phyloP scores from a whole-genome alignment of 495 filamentous ascomycete genomes.

The Hyaloscypha bicolor region DNA sequence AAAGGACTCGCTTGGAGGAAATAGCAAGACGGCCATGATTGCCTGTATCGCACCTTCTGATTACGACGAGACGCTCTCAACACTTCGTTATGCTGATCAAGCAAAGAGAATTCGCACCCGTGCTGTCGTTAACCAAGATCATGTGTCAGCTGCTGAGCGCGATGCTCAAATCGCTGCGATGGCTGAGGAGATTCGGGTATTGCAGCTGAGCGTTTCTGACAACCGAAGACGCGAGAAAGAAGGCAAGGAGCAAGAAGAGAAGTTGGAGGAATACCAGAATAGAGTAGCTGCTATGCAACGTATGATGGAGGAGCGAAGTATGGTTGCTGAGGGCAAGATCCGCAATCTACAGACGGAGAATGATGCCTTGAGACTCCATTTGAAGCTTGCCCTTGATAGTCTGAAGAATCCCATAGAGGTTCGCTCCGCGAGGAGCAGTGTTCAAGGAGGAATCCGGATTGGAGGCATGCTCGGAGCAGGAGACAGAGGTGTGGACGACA shows the following conservation, averaged over 20 bases:
- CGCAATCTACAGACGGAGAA: slow-evolving; percentile 83
- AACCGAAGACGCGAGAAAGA: slow-evolving; percentile 51
- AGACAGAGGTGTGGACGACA: slow-evolving; percentile 31
- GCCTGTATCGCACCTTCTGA: slow-evolving; percentile 94
- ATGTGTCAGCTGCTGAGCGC: slow-evolving; percentile 80
- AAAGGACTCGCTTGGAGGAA: slow-evolving; percentile 93
- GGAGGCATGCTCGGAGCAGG: slow-evolving; percentile 17
- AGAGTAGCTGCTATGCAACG: slow-evolving; percentile 84
- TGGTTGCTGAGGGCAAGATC: slow-evolving; percentile 91
- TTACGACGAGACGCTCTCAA: slow-evolving; percentile 96
- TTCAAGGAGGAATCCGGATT: slow-evolving; percentile 34
- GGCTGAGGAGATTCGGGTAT: slow-evolving; percentile 83
- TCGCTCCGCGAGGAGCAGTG: slow-evolving; percentile 29
- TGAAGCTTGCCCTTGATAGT: slow-evolving; percentile 83
- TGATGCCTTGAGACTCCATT: slow-evolving; percentile 80
- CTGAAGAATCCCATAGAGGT: slow-evolving; percentile 79
- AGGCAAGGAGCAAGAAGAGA: slow-evolving; percentile 59
- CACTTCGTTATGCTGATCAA: slow-evolving; percentile 95
- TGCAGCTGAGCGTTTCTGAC: slow-evolving; percentile 76
- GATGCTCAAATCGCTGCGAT: slow-evolving; percentile 93
- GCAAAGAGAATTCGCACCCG: slow-evolving; percentile 97
- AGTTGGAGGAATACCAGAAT: slow-evolving; percentile 89
- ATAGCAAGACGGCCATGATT: slow-evolving; percentile 98
- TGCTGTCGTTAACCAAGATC: slow-evolving; percentile 93
- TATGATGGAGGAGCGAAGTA: slow-evolving; percentile 87